phyloP scores from a whole-genome alignment of 805 yeast genomes.

The Starmerella cellae region DNA sequence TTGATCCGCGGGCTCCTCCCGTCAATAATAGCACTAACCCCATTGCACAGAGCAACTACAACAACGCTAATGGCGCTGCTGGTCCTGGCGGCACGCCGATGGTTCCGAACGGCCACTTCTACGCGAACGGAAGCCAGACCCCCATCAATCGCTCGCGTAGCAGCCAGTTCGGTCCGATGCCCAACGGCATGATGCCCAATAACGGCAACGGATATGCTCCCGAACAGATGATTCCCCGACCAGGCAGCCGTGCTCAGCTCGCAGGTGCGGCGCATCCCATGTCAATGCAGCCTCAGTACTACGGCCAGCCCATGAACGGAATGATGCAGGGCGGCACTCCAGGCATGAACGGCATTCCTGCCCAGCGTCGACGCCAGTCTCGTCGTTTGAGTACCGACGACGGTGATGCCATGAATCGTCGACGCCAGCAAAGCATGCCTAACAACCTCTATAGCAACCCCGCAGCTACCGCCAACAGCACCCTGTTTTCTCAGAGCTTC shows the following conservation, averaged over 20 bases:
- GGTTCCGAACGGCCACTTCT: slow-evolving; percentile 2
- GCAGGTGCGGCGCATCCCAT: neutral
- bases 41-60: neutral
- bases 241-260: slow-evolving; percentile 2
- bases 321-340: neutral
- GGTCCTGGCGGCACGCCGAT: neutral
- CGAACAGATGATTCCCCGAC: neutral
- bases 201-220: neutral
- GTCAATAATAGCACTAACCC: neutral
- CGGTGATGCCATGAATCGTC: slow-evolving; percentile 20
- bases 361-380: slow-evolving; percentile 9
- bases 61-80: neutral
- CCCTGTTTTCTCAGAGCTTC: slow-evolving; percentile 25
- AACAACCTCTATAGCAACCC: slow-evolving; percentile 1
- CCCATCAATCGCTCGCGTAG: neutral
- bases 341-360: neutral
- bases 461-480: neutral
- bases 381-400: slow-evolving; percentile 17
- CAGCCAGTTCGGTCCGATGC: neutral
- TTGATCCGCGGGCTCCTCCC: slow-evolving; percentile 15
- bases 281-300: neutral
- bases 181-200: neutral
- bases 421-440: slow-evolving; percentile 17
- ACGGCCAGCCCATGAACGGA: neutral
- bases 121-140: too few relatives aligned